A percentile compares a stretch with the other conserved stretches of the same genome.
Conservation (phyloP, 1,139 yeast genomes). For the Magnusiomyces fungicola region DNA sequence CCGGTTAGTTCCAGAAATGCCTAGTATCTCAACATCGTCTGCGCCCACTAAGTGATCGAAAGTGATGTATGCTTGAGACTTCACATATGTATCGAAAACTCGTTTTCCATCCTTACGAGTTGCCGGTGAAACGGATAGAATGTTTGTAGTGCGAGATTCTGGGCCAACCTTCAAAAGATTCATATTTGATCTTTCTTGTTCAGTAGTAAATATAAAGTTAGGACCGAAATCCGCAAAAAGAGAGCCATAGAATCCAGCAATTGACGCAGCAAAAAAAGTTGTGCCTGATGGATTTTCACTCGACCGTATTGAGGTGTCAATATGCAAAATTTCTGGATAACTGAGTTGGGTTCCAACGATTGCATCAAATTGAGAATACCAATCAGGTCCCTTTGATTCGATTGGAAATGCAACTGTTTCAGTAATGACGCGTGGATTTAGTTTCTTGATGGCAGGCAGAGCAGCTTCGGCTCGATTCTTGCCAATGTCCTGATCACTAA, state of each 20-base stretch:
- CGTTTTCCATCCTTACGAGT: constrained; percentile 37
- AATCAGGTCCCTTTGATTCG: constrained; percentile 32
- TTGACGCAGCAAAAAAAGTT: constrained; percentile 62
- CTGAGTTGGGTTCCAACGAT: constrained; percentile 67
- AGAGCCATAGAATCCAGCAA: constrained; percentile 79
- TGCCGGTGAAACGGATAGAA: constrained; percentile 40
- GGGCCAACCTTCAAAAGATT: constrained; percentile 41
- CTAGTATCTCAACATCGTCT: not conserved
- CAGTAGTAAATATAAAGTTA: constrained; percentile 40
- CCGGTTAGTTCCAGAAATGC: constrained; percentile 16
- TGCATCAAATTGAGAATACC: constrained; percentile 56
- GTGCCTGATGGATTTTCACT: constrained; percentile 32
- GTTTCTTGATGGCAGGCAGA: constrained; percentile 49
- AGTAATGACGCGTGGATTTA: constrained; percentile 69
- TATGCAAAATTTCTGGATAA: constrained; percentile 29
- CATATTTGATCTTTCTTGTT: constrained; percentile 44
- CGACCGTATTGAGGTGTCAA: not conserved
- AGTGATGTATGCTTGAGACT: constrained; percentile 46
- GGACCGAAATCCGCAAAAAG: constrained; percentile 67
- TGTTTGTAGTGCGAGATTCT: constrained; percentile 45
- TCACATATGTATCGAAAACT: constrained; percentile 45
- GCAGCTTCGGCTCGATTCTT: constrained; percentile 47
- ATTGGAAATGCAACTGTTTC: constrained; percentile 36
- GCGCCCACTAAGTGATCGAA: not conserved
- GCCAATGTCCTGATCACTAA: constrained; percentile 40